Evolutionary conservation across 257 asterid species (phyloP), one percentile per base, ranked within the genome.

Genomic region (Capsicum rhomboideum): DNA sequence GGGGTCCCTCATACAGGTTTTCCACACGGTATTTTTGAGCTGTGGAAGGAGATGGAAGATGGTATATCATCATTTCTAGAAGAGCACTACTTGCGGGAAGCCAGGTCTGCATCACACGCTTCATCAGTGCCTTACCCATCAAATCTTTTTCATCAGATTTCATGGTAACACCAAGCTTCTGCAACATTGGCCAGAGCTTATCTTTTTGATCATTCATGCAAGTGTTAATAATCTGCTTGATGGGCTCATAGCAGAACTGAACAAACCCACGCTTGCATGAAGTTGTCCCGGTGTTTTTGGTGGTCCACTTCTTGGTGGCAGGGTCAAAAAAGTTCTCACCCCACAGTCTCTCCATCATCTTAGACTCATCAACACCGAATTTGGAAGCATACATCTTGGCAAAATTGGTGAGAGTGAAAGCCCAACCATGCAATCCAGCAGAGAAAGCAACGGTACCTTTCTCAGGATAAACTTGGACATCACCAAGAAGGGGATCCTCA

Each of bases 291-390:
- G 72, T 63, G 83, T 84, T 87, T 78, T 89, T 89, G 71, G 10
- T 83, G 7, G 88, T 87, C 91, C 91, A 89, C 83, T 89, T 89
- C 46, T 84, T 89, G 84, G 91, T 84, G 63, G 87, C 90, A 44
- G 90, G 91, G 86, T 87, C 91, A 14, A 86, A 88, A 79, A 83
- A 88, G n/a, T 86, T 88, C 75, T 88, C 91, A 2, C 91, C 91
- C 91, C 91, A 87, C 34, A 89, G 91, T 66, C 91, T 89, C 55
- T 89, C 91, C 91, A 89, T 89, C 90, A 87, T 87, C 56, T 88
- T 88, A n/a, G 84, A 49, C 87, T 88, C 91, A 0, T 88, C 89
- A 37, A 86, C 89, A 13, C 91, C 91, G 52, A 86, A 88, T 82
- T 86, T 86, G 31, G 91, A 88, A 10, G 91, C 91, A 80, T 88